These are phyloP conservation scores for Pouteria glomerata DNA, from an alignment of 148 eudicot genomes.

Conservation along the genomic window DNA sequence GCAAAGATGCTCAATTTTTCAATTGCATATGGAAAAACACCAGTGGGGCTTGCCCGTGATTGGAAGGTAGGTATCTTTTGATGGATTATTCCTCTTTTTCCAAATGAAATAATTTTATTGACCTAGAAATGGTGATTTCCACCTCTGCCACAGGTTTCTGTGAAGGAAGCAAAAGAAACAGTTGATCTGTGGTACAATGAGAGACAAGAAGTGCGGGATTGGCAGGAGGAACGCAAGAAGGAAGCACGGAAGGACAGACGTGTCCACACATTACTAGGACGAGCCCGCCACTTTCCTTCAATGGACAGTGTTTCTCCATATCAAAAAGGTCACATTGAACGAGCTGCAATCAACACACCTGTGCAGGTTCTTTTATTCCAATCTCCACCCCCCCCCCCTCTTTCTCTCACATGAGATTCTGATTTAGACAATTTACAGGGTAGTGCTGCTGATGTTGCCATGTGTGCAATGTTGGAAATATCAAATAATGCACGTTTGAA, in stretches of 20 bases:
- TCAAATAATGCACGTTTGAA: constrained; percentile 52
- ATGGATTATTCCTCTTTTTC: neutral
- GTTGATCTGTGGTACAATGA: constrained; percentile 93
- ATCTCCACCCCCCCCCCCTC: too few species aligned
- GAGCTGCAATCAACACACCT: constrained; percentile 98
- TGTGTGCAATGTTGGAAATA: constrained; percentile 98
- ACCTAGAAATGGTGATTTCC: neutral
- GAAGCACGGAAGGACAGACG: constrained; percentile 46
- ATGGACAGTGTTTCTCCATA: constrained; percentile 28
- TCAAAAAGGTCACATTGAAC: constrained; percentile 75
- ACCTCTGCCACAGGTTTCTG: constrained; percentile 59
- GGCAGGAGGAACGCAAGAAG: constrained; percentile 74
- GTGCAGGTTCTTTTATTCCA: constrained; percentile 60
- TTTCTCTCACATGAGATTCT: neutral
- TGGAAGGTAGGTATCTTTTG: constrained; percentile 88
- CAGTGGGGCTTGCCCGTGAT: constrained; percentile 87
- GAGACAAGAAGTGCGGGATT: constrained; percentile 67
- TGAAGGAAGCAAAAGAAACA: constrained; percentile 80
- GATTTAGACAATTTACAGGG: constrained; percentile 42
- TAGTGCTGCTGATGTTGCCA: constrained; percentile 99
- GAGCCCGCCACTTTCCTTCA: constrained; percentile 80
- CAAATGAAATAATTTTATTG: neutral
- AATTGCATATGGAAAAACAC: constrained; percentile 94
- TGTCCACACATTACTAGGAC: constrained; percentile 81
- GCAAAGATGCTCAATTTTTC: constrained; percentile 99